phyloP scores from a whole-genome alignment of 2,329 filamentous ascomycete genomes.

The Ophiostoma tasmaniense region DNA sequence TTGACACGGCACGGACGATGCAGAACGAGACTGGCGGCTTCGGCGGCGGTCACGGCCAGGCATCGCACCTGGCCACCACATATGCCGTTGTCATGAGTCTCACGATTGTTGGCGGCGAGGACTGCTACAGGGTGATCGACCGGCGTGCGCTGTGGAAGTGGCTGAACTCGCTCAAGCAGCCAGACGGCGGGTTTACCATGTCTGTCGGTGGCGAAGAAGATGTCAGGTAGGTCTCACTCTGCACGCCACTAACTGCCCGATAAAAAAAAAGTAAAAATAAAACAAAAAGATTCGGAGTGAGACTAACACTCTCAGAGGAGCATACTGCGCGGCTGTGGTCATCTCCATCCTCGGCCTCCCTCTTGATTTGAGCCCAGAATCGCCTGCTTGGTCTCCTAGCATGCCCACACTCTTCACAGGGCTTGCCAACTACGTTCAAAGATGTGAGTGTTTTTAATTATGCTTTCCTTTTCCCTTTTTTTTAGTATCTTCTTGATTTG shows the following conservation, averaged over 20 bases:
- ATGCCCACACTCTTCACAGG: conserved; percentile 58
- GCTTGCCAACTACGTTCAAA: conserved; percentile 69
- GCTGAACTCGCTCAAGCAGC: conserved; percentile 77
- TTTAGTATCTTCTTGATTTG: not conserved
- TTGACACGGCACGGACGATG: conserved; percentile 67
- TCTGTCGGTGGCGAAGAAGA: conserved; percentile 83
- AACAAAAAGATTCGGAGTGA: not conserved
- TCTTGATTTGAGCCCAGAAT: conserved; percentile 64
- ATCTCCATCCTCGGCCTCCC: conserved; percentile 76
- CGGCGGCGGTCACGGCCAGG: conserved; percentile 86
- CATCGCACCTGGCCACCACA: conserved; percentile 78
- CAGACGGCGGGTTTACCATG: conserved; percentile 83
- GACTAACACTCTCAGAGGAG: conserved; percentile 46
- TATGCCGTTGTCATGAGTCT: conserved; percentile 79
- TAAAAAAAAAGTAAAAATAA: too few relatives aligned
- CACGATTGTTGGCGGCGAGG: conserved; percentile 66
- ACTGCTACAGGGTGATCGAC: conserved; percentile 65
- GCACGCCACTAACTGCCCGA: not conserved
- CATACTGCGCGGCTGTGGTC: conserved; percentile 82
- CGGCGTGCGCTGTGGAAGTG: conserved; percentile 83
- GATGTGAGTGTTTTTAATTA: conserved; percentile 59
- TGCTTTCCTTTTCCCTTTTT: conserved; percentile 6
- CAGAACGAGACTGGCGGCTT: conserved; percentile 82
- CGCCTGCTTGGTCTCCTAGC: conserved; percentile 56
- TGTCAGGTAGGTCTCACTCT: conserved; percentile 54